Base-by-base conservation (phyloP, 2,329 filamentous ascomycete genomes). In the Botryotinia narcissicola region DNA sequence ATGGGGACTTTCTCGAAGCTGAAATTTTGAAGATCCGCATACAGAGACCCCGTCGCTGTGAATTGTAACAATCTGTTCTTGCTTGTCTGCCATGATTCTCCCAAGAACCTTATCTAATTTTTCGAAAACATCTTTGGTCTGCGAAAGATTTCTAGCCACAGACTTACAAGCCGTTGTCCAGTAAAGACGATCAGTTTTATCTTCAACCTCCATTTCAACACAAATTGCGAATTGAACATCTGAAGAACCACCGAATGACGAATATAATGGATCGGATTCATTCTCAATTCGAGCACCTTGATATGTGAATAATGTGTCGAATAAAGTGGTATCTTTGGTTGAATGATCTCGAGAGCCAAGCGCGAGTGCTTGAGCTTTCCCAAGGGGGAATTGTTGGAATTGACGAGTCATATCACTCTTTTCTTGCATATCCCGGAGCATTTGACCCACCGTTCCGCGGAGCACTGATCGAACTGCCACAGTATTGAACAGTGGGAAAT, bases 401-500 rank as follows among this genome's bases (percentile, higher is more conserved):
- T 91, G 87, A n/a, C 89, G 84, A 44, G 94, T 87, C 37, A 87
- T 86, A 1, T 86, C 85, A 81, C 93, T 88, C 74, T 88, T 91
- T 2, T 90, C 87, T 79, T 97, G 94, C 76, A 94, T 86, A 78
- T 95, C 92, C 20, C 84, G 85, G 42, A 97, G 82, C 82, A 97
- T 90, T 0, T 90, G 86, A 0, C 81, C 76, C 0, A 87, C 83
- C 0, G 86, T 89, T 2, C 93, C 93, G 77, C 96, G 92, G 3
- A 97, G 81, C 4, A 95, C 86, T 1, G 87, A 87, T 18, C 94
- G 87, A 12, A 97, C 85, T 0, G 92, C 88, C 0, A 97, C 90
- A 0, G 95, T 97, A 79, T 97, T 98, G 93, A 98, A 97, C 0
- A 92, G 93, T 0, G 95, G 95, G 78, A 97, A 98, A 79, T 95